Percentiles rank a stretch among this genome's conserved stretches.
These are phyloP conservation scores for Bauhinia variegata DNA, from an alignment of 306 rosid genomes.

Conservation along the genomic window DNA sequence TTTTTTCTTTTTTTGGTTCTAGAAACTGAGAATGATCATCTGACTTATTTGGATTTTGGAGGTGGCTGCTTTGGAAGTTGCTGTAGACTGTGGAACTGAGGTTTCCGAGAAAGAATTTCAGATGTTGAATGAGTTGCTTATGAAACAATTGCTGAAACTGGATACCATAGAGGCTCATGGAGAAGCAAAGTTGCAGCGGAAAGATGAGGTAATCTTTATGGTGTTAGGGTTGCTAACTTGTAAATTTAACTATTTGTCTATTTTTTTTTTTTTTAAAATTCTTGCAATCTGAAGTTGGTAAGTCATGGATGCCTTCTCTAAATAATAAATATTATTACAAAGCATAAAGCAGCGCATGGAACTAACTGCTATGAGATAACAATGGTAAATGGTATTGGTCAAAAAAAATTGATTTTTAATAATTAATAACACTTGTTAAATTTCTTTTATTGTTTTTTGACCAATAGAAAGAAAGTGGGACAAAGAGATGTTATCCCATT, in stretches of 20 bases:
- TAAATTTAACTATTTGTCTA: slow-evolving; percentile 1
- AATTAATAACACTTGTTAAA: too few species aligned
- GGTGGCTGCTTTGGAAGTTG: slow-evolving; percentile 80
- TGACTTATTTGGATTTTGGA: slow-evolving; percentile 32
- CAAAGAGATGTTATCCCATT: too few species aligned
- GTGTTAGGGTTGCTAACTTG: slow-evolving; percentile 21
- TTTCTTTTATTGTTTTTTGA: too few species aligned
- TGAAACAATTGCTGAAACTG: slow-evolving; percentile 81
- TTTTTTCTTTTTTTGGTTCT: too few species aligned
- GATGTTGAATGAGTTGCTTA: slow-evolving; percentile 72
- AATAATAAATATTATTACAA: slow-evolving; percentile 11
- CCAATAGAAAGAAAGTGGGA: too few species aligned
- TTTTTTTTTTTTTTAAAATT: slow-evolving; percentile 7
- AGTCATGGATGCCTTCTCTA: background rate
- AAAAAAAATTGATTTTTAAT: too few species aligned
- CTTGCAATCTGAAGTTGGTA: slow-evolving; percentile 5
- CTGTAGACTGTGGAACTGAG: slow-evolving; percentile 69
- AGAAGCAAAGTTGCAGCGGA: slow-evolving; percentile 75
- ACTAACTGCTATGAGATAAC: background rate
- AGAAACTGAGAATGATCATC: slow-evolving; percentile 22
- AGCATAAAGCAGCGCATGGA: slow-evolving; percentile 5
- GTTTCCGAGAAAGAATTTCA: slow-evolving; percentile 74
- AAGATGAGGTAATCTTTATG: slow-evolving; percentile 72
- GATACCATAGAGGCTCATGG: slow-evolving; percentile 89
- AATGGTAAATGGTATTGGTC: too few species aligned